Percentiles rank a stretch among this genome's conserved stretches.
phyloP scores from a whole-genome alignment of 495 filamentous ascomycete species.

The Cercophora samala region DNA sequence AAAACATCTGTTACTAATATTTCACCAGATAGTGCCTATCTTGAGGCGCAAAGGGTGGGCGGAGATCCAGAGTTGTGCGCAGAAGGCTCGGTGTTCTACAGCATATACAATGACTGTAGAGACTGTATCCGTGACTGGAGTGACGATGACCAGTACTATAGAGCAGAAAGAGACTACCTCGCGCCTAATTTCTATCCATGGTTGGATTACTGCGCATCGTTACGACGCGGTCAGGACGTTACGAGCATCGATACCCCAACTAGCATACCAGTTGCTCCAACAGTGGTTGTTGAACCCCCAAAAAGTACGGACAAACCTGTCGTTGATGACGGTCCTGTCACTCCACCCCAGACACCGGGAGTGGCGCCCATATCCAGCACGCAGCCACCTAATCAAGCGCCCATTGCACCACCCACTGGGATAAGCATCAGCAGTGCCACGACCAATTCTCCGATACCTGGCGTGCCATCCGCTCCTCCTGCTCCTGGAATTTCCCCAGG shows the following conservation, averaged over 20 bases:
- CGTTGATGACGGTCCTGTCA: neutral
- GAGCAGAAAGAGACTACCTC: neutral
- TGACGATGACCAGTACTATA: neutral
- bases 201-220: neutral
- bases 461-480: neutral
- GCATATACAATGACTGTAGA: neutral
- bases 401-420: neutral
- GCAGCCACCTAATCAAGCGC: too few relatives aligned
- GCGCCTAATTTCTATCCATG: neutral
- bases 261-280: too few relatives aligned
- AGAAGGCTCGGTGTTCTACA: neutral
- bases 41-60: neutral
- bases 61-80: neutral
- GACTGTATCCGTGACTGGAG: neutral
- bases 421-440: neutral
- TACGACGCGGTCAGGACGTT: neutral
- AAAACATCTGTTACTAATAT: neutral
- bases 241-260: too few relatives aligned
- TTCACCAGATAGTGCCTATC: neutral
- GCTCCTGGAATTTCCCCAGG: neutral
- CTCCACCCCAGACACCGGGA: neutral
- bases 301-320: too few relatives aligned
- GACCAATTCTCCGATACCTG: neutral
- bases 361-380: neutral
- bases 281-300: too few relatives aligned